phyloP scores from a whole-genome alignment of 768 basidiomycete genomes.

The Phlebiopsis gigantea region DNA sequence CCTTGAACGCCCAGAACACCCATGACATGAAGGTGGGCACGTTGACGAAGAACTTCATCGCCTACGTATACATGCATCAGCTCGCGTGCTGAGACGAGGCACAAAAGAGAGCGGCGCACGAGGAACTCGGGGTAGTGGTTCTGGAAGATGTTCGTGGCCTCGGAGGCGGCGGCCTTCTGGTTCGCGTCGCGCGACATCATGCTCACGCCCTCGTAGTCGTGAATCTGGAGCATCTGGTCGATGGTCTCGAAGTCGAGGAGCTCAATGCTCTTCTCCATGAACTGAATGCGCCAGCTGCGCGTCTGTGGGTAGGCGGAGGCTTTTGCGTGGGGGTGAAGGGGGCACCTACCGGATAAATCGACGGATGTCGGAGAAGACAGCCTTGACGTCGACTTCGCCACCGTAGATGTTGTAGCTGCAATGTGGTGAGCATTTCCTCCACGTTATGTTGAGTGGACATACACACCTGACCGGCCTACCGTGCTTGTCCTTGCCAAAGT shows the following conservation, averaged over 20 bases:
- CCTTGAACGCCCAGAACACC: constrained; percentile 83
- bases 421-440: background rate
- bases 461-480: constrained; percentile 65
- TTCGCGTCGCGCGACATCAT: constrained; percentile 63
- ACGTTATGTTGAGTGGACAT: background rate
- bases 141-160: constrained; percentile 70
- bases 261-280: constrained; percentile 66
- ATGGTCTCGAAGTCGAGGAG: constrained; percentile 67
- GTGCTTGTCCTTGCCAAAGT: constrained; percentile 66
- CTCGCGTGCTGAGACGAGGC: background rate
- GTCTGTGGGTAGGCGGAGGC: constrained; percentile 16
- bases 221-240: constrained; percentile 71
- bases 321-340: background rate
- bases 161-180: constrained; percentile 71
- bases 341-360: constrained; percentile 62
- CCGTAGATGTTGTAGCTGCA: constrained; percentile 78
- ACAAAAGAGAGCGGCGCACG: constrained; percentile 32
- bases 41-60: constrained; percentile 77
- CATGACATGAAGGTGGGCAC: constrained; percentile 72
- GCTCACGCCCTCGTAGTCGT: constrained; percentile 75
- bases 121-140: constrained; percentile 78
- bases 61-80: constrained; percentile 30
- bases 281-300: constrained; percentile 68
- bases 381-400: constrained; percentile 55
- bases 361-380: constrained; percentile 72